Conservation (phyloP, 208 protist genomes). For the Leishmania turanica region DNA sequence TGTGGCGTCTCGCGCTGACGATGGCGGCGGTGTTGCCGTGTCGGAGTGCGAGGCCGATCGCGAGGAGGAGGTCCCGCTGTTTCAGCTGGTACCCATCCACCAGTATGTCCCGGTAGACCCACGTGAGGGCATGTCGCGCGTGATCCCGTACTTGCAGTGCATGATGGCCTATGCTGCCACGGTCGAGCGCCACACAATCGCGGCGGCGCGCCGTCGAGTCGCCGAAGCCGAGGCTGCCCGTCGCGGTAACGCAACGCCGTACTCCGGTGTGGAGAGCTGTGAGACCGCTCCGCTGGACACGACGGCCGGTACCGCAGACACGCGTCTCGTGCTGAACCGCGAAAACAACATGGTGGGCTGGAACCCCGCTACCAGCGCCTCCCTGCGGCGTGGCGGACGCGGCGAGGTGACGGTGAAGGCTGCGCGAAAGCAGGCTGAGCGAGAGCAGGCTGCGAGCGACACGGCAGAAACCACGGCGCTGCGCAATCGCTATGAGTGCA, state of each 20-base stretch:
- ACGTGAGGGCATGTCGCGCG: slow-evolving; percentile 31
- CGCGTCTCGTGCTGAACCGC: slow-evolving; percentile 27
- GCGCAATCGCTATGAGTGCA: slow-evolving; percentile 29
- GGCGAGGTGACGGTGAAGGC: background rate
- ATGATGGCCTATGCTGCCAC: slow-evolving; percentile 28
- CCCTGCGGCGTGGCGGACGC: slow-evolving; percentile 12
- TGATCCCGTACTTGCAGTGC: slow-evolving; percentile 66
- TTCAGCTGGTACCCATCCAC: slow-evolving; percentile 61
- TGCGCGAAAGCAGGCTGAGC: slow-evolving; percentile 2
- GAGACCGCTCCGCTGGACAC: background rate
- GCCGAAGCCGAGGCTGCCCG: background rate
- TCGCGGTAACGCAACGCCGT: background rate
- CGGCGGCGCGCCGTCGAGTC: slow-evolving; percentile 3
- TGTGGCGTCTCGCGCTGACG: slow-evolving; percentile 9
- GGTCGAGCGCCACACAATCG: slow-evolving; percentile 19
- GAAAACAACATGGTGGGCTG: slow-evolving; percentile 48
- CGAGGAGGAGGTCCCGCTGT: slow-evolving; percentile 44
- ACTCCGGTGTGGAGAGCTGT: background rate
- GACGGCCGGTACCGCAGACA: slow-evolving; percentile 1
- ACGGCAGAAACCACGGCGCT: slow-evolving; percentile 8
- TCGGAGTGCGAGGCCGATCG: slow-evolving; percentile 21
- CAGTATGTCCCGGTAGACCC: slow-evolving; percentile 58
- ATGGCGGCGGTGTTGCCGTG: background rate
- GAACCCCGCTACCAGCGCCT: slow-evolving; percentile 22
- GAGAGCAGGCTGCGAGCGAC: slow-evolving; percentile 7